Conservation (phyloP, 1,284 basidiomycete genomes). For the Pyrrhoderma noxium region DNA sequence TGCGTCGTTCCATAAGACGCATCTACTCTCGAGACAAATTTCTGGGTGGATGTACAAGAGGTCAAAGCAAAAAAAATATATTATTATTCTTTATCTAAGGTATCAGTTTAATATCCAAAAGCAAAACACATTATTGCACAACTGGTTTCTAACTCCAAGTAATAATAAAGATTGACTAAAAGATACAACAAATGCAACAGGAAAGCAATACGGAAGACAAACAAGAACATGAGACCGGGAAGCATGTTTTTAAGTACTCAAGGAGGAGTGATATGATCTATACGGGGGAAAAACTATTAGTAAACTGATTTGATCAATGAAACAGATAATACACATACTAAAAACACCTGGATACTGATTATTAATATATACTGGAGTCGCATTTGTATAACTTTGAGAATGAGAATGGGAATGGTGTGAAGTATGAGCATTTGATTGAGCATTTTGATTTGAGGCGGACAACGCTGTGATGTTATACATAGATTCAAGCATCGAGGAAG, state of each 20-base stretch:
- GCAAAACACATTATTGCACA: too few relatives aligned
- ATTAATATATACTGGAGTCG: constrained; percentile 7
- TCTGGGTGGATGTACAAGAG: too few relatives aligned
- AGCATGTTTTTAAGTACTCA: neutral
- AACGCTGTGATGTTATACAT: constrained; percentile 15
- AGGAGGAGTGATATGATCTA: constrained; percentile 4
- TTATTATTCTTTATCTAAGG: too few relatives aligned
- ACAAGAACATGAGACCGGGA: neutral
- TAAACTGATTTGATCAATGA: neutral
- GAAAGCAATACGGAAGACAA: neutral
- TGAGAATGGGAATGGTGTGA: constrained; percentile 7
- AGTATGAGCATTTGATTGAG: constrained; percentile 7
- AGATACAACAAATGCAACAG: constrained; percentile 6
- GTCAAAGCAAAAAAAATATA: too few relatives aligned
- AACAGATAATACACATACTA: constrained; percentile 1
- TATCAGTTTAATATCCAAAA: too few relatives aligned
- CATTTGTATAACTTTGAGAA: neutral
- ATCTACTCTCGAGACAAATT: too few relatives aligned
- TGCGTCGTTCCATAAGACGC: too few relatives aligned
- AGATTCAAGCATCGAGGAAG: constrained; percentile 16
- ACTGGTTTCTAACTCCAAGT: too few relatives aligned
- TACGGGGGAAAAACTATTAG: neutral
- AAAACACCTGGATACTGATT: constrained; percentile 12
- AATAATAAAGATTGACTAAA: constrained; percentile 3
- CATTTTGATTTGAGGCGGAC: constrained; percentile 1